These are phyloP conservation scores for Oxytropis ochrocephala DNA, from an alignment of 306 rosid species.

Conservation along the genomic window DNA sequence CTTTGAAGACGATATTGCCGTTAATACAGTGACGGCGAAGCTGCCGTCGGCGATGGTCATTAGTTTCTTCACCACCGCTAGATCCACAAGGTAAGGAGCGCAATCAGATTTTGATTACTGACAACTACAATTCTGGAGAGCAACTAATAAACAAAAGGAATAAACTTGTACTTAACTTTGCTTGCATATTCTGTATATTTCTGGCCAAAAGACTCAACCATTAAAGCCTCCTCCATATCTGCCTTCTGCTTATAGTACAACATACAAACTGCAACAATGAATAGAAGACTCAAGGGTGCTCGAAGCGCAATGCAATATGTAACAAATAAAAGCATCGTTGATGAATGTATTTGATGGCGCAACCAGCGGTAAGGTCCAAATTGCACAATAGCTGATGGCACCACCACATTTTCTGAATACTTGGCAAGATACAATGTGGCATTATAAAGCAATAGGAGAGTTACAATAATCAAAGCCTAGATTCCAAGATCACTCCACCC, in stretches of 20 bases:
- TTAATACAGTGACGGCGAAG: too few species aligned
- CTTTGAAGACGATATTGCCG: too few species aligned
- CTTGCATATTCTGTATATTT: slow-evolving; percentile 72
- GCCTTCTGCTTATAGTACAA: slow-evolving; percentile 82
- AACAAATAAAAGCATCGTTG: slow-evolving; percentile 67
- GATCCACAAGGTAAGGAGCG: too few species aligned
- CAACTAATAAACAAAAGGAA: slow-evolving; percentile 72
- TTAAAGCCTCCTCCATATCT: slow-evolving; percentile 75
- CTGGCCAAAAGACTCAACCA: slow-evolving; percentile 86
- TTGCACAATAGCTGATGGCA: slow-evolving; percentile 75
- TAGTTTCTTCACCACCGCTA: too few species aligned
- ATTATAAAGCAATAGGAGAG: slow-evolving; percentile 72
- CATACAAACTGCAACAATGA: slow-evolving; percentile 55
- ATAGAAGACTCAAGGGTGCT: slow-evolving; percentile 69
- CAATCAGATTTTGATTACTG: too few species aligned
- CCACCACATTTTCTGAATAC: slow-evolving; percentile 88
- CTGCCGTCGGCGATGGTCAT: too few species aligned
- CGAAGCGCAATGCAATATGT: slow-evolving; percentile 67
- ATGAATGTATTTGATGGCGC: slow-evolving; percentile 83
- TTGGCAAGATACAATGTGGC: slow-evolving; percentile 80
- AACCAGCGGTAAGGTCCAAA: too few species aligned
- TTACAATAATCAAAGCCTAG: slow-evolving; percentile 53
- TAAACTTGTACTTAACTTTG: slow-evolving; percentile 72
- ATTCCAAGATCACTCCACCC: slow-evolving; percentile 68
- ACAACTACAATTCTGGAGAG: slow-evolving; percentile 3